Evolutionary conservation across 768 basidiomycete genomes (phyloP), one percentile per base, ranked within the genome.

Genomic region (Termitomyces sp.): DNA sequence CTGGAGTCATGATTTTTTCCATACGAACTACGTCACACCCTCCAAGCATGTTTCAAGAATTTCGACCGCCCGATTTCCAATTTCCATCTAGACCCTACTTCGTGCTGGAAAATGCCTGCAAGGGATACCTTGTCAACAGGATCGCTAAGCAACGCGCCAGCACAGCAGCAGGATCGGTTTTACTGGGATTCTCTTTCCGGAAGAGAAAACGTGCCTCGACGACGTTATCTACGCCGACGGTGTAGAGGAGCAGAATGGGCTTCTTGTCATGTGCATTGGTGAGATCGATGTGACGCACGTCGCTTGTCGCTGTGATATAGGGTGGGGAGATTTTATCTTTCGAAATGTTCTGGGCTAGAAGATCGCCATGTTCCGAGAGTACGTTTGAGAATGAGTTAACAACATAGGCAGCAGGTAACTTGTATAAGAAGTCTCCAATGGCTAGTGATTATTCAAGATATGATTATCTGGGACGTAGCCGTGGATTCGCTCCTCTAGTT

Each of bases 41-140:
- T 41, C 54, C 61, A 34, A 63, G 61, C 28, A 63, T 55, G 34
- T 63, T 60, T 12, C 61, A 14, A 63, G 54, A 14, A 63, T 16
- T 21, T 63, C 59, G n/a, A 63, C 59, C 11, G 54, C 59, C 16
- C 61, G 41, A 40, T 63, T 63, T 16, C 56, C 59, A 23, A 54
- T 53, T 14, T 55, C 61, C 59, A 63, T 46, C 48, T 50, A 25
- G 47, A 42, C n/a, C 58, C 59, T 5, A 63, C 57, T 39, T 56
- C 55, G 21, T 63, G 57, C 2, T 60, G 47, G 25, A 63, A 63
- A 9, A 60, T 57, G 9, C 39, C 47, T 40, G 19, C 37, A 9
- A 60, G 50, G 0, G 54, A 53, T 11, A 30, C 19, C 25, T 55
- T 19, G 17, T 62, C 59, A 23, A 62, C 10, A 47, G 49, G 45